These are phyloP conservation scores for Anastatica hierochuntica DNA, from an alignment of 345 rosid species.

Conservation along the genomic window DNA sequence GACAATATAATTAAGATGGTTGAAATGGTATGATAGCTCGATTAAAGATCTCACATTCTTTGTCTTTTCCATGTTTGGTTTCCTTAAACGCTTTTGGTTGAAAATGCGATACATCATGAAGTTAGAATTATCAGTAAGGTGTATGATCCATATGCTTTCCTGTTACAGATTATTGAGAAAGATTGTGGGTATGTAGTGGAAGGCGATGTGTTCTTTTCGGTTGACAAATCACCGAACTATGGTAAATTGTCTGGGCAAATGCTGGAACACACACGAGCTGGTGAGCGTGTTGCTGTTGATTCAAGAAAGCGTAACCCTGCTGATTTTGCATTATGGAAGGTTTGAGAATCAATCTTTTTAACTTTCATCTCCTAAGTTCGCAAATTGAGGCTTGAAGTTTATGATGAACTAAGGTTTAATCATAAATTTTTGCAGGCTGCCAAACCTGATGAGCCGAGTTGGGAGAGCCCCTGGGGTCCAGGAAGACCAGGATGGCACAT, in stretches of 20 bases:
- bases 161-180: constrained; percentile 65
- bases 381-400: neutral
- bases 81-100: neutral
- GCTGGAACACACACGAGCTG: constrained; percentile 67
- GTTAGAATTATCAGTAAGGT: neutral
- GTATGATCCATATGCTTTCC: neutral
- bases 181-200: constrained; percentile 61
- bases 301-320: constrained; percentile 75
- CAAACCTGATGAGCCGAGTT: constrained; percentile 76
- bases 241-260: constrained; percentile 67
- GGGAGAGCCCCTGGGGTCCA: constrained; percentile 90
- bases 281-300: constrained; percentile 82
- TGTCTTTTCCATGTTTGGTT: neutral
- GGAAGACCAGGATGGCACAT: constrained; percentile 99
- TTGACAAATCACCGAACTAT: constrained; percentile 63
- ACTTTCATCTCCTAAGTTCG: neutral
- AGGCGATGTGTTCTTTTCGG: constrained; percentile 77
- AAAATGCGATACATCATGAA: too few relatives aligned
- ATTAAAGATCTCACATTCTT: neutral
- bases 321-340: constrained; percentile 96
- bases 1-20: constrained; percentile 70
- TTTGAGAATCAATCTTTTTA: constrained; percentile 1
- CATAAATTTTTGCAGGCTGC: constrained; percentile 46
- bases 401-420: constrained; percentile 6
- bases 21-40: constrained; percentile 38